phyloP scores from a whole-genome alignment of 306 rosid species.

The Inga laurina region DNA sequence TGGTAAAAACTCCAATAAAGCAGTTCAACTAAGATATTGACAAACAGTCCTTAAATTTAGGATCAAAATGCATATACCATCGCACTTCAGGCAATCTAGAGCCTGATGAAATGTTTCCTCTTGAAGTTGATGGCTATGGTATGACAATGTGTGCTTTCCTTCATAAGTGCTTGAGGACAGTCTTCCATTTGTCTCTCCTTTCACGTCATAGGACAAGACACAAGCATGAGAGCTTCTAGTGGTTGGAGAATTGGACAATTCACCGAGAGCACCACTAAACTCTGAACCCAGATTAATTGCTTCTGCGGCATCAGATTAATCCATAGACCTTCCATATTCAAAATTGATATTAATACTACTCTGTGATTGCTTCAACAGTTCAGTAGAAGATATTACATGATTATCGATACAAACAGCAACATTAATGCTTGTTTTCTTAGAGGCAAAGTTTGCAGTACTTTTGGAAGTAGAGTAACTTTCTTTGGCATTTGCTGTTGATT shows the following conservation, averaged over 20 bases:
- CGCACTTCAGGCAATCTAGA: constrained; percentile 39
- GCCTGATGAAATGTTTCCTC: constrained; percentile 49
- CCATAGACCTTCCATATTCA: constrained; percentile 39
- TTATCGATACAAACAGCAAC: constrained; percentile 26
- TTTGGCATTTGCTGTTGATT: constrained; percentile 34
- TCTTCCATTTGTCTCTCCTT: constrained; percentile 45
- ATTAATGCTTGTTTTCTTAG: constrained; percentile 35
- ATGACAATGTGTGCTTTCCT: constrained; percentile 38
- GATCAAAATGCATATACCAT: constrained; percentile 49
- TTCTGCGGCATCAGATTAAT: constrained; percentile 39
- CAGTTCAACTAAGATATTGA: too few species aligned
- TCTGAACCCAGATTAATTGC: constrained; percentile 46
- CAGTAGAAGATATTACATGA: constrained; percentile 39
- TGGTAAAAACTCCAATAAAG: too few species aligned
- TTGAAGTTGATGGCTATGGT: constrained; percentile 42
- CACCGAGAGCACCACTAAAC: constrained; percentile 43
- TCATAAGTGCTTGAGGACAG: constrained; percentile 22
- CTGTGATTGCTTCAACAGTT: constrained; percentile 36
- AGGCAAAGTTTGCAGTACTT: constrained; percentile 28
- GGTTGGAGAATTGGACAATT: constrained; percentile 51
- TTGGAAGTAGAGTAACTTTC: constrained; percentile 38
- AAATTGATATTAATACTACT: constrained; percentile 25
- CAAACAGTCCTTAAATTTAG: too few species aligned
- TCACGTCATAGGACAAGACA: constrained; percentile 68
- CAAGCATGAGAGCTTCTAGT: constrained; percentile 58